Evolutionary conservation across 495 filamentous ascomycete species (phyloP).

Genomic region (Podospora tetraspora): DNA sequence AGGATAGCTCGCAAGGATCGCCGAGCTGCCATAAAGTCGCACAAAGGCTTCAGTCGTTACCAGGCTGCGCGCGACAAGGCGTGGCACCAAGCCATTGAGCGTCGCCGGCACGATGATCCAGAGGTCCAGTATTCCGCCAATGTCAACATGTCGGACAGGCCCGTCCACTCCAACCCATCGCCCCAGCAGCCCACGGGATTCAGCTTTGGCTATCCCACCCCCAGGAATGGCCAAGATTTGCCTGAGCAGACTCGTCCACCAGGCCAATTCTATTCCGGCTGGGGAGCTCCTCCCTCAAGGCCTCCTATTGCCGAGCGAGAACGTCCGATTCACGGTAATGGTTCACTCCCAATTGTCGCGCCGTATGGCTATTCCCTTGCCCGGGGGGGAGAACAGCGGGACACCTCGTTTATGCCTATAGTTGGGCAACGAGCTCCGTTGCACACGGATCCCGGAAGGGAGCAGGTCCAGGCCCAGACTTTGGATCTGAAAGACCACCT

Average conservation of each 20-base stretch:
- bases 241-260: conserved; percentile 1
- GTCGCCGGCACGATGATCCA: conserved; percentile 19
- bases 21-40: conserved; percentile 20
- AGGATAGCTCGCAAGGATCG: conserved; percentile 21
- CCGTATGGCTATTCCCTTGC: conserved; percentile 2
- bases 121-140: background rate
- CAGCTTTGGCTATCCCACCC: background rate
- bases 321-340: background rate
- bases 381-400: conserved; percentile 5
- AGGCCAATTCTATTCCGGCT: background rate
- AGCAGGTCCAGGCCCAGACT: conserved; percentile 17
- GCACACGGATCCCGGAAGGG: conserved; percentile 2
- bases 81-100: conserved; percentile 28
- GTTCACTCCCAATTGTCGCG: background rate
- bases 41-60: conserved; percentile 37
- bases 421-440: conserved; percentile 15
- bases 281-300: background rate
- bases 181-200: background rate
- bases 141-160: background rate
- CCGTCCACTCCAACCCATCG: background rate
- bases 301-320: background rate
- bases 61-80: conserved; percentile 35
- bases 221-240: background rate
- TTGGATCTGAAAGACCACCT: conserved; percentile 36
- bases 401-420: conserved; percentile 13